Evolutionary conservation across 495 filamentous ascomycete genomes (phyloP).

Genomic region (Talaromyces proteolyticus): DNA sequence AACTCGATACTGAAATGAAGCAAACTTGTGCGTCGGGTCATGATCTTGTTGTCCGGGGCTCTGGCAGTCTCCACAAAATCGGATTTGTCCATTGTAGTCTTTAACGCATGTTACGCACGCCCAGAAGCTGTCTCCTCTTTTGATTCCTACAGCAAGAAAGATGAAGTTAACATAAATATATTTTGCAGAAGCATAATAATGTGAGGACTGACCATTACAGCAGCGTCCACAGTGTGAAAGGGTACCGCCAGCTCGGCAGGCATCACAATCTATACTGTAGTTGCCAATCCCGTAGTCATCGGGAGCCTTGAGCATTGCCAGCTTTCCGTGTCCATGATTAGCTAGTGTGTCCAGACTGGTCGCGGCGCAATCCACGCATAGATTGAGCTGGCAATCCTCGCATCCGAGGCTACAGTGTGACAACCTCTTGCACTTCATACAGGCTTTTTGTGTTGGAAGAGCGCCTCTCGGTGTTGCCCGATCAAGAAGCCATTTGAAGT

Average conservation of each 20-base stretch:
- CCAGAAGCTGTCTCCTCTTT: slow-evolving; percentile 3
- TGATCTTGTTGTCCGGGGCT: neutral
- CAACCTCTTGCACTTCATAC: slow-evolving; percentile 3
- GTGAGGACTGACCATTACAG: neutral
- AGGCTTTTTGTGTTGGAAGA: neutral
- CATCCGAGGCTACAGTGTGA: slow-evolving; percentile 2
- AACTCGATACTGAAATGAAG: slow-evolving; percentile 5
- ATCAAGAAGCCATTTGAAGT: slow-evolving; percentile 4
- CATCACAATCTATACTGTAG: slow-evolving; percentile 4
- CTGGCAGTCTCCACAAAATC: slow-evolving; percentile 3
- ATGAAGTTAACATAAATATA: neutral
- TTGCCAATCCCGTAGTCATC: slow-evolving; percentile 2
- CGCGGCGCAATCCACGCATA: slow-evolving; percentile 4
- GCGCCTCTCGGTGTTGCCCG: slow-evolving; percentile 4
- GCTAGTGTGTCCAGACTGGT: slow-evolving; percentile 2
- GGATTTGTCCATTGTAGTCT: slow-evolving; percentile 6
- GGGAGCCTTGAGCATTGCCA: neutral
- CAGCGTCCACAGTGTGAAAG: slow-evolving; percentile 6
- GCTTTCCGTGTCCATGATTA: slow-evolving; percentile 3
- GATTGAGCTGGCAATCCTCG: slow-evolving; percentile 3
- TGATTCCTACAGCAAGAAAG: neutral
- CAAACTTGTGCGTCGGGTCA: slow-evolving; percentile 4
- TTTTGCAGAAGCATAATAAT: no score
- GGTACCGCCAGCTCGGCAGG: slow-evolving; percentile 1
- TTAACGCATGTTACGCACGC: slow-evolving; percentile 4